Evolutionary conservation across 1,139 yeast species (phyloP), one percentile per base, ranked within the genome.

Genomic region (Tardiomyces depauwii): DNA sequence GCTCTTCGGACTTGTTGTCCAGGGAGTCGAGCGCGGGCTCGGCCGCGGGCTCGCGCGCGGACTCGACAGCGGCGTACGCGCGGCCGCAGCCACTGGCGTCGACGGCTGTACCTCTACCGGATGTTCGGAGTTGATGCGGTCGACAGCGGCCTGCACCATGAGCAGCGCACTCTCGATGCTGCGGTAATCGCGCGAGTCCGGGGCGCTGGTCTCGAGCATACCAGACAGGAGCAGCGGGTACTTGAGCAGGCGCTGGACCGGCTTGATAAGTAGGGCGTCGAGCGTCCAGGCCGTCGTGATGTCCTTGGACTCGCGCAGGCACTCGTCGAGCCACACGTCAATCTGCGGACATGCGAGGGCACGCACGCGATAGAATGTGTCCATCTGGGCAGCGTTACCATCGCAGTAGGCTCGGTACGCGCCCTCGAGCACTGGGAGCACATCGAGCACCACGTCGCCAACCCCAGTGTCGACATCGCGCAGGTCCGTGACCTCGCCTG

Each of bases 231-330:
- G 56, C 23, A 70, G 51, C 0, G 72, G 73, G 45, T 69, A 69
- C 50, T 68, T 67, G 44, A 66, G 57, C 23, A 69, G 49, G 32
- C 73, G 54, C 51, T 69, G 73, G 14, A 69, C 69, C 1, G 73
- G 73, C 49, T 69, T 70, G 51, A 70, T 65, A 27, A 70, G 55
- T 33, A 69, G 53, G 2, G 70, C 56, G 43, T 68, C 73, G 38
- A 69, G 52, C 16, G 68, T 63, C 70, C 71, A 65, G 0, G 73
- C 71, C 2, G 59, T 62, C 1, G 73, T 67, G 32, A 53, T 46
- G 11, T 48, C 43, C 41, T 52, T 49, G 13, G 63, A 58, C 18
- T 54, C 51, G 32, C 53, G 57, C 2, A 51, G 49, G 44, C 67
- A 56, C 39, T 58, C 61, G 7, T 47, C 42, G 10, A 66, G 53